Percentiles rank a stretch among this genome's conserved stretches.
Evolutionary conservation across 768 basidiomycete species (phyloP).

Genomic region (Collybia nuda): DNA sequence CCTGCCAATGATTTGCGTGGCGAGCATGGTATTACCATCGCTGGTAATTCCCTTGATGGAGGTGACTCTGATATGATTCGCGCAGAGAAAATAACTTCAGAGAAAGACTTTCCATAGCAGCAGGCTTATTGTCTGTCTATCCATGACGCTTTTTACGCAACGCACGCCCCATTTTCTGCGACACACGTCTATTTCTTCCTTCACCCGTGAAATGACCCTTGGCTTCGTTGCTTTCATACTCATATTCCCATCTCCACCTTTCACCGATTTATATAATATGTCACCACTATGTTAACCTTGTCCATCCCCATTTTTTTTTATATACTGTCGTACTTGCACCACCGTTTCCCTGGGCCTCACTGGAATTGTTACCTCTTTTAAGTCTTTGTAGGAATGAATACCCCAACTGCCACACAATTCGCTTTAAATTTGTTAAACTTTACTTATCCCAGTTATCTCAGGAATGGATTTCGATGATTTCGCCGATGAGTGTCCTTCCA

Average conservation of each 20-base stretch:
- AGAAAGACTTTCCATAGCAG: slow-evolving; percentile 51
- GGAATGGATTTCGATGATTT: too few relatives aligned
- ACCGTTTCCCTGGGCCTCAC: not conserved
- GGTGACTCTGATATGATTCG: slow-evolving; percentile 36
- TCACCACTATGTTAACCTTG: not conserved
- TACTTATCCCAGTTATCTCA: not conserved
- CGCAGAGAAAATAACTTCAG: slow-evolving; percentile 40
- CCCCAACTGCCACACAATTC: not conserved
- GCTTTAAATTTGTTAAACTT: slow-evolving; percentile 7
- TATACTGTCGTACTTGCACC: not conserved
- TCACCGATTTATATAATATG: slow-evolving; percentile 4
- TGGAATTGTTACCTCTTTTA: not conserved
- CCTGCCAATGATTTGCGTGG: slow-evolving; percentile 54
- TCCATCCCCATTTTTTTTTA: not conserved
- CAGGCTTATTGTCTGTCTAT: not conserved
- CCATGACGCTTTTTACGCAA: slow-evolving; percentile 1
- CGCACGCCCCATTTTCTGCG: not conserved
- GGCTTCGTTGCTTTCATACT: slow-evolving; percentile 1
- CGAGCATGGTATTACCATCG: slow-evolving; percentile 40
- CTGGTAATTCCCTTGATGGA: slow-evolving; percentile 39
- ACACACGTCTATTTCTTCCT: not conserved
- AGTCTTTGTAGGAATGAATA: slow-evolving; percentile 6
- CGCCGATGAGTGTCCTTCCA: too few relatives aligned
- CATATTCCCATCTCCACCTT: slow-evolving; percentile 8
- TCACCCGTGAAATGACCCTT: slow-evolving; percentile 5